These are phyloP conservation scores for Astrephomene gubernaculifera DNA, from an alignment of 139 green algal genomes.

Conservation along the genomic window DNA sequence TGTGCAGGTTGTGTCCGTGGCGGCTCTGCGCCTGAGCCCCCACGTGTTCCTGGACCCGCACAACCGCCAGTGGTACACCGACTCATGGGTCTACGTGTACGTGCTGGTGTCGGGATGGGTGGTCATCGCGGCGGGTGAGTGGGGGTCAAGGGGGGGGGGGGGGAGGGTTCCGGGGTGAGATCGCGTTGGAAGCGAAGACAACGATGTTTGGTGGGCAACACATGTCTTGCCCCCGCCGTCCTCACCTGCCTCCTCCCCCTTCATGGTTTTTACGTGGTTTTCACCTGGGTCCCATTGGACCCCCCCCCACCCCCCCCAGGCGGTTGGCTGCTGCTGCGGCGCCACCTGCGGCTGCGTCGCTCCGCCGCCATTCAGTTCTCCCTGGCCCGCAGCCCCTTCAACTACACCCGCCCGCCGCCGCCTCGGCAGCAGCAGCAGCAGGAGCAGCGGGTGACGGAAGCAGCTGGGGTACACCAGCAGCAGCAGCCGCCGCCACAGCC, in stretches of 20 bases:
- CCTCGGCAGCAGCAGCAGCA: neutral
- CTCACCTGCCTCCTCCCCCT: too few relatives aligned
- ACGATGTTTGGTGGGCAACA: too few relatives aligned
- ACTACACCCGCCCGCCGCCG: neutral
- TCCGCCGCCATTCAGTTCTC: conserved; percentile 11
- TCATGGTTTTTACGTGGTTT: too few relatives aligned
- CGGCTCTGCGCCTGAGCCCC: neutral
- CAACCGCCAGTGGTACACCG: conserved; percentile 37
- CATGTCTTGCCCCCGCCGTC: neutral
- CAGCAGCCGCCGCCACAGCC: conserved; percentile 4
- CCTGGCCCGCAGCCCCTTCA: conserved; percentile 25
- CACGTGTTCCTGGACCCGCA: conserved; percentile 12
- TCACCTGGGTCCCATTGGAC: too few relatives aligned
- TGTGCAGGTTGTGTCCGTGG: conserved; percentile 22
- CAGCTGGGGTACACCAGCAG: neutral
- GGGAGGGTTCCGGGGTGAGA: neutral
- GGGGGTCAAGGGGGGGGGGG: neutral
- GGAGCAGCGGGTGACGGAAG: neutral
- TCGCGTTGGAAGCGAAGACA: too few relatives aligned
- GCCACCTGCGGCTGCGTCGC: neutral
- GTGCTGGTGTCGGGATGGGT: neutral
- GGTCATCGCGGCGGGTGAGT: neutral
- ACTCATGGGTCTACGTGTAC: conserved; percentile 17
- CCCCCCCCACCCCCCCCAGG: neutral
- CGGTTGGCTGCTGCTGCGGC: conserved; percentile 1